Evolutionary conservation across 2,329 filamentous ascomycete species (phyloP).

Genomic region (Xylariaceae sp.): DNA sequence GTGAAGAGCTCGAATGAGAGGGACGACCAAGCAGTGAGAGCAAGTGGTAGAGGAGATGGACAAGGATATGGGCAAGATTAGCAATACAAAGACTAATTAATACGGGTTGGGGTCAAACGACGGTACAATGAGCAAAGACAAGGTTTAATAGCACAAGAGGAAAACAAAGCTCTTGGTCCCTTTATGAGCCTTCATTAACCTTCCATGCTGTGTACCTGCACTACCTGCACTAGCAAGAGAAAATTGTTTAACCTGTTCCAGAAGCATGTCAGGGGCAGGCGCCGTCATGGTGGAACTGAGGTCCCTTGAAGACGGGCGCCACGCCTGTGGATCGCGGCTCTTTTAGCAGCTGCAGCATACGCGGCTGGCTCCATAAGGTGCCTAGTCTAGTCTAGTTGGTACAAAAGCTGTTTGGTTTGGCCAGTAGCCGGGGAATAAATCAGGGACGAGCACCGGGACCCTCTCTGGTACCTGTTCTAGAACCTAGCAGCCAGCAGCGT

Average conservation of each 20-base stretch:
- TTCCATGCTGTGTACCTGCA: too few species aligned
- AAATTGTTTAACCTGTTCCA: background rate
- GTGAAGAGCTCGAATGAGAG: conserved; percentile 18
- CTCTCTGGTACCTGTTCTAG: conserved; percentile 13
- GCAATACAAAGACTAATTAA: conserved; percentile 6
- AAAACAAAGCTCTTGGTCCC: background rate
- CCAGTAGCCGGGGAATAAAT: conserved; percentile 8
- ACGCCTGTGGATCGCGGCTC: conserved; percentile 14
- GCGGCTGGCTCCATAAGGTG: conserved; percentile 11
- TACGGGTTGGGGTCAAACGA: too few species aligned
- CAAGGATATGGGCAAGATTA: background rate
- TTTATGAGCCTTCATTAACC: too few species aligned
- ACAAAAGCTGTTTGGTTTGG: background rate
- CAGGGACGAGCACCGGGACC: conserved; percentile 5
- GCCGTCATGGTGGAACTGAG: conserved; percentile 18
- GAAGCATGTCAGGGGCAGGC: conserved; percentile 6
- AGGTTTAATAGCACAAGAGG: too few species aligned
- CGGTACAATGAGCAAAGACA: background rate
- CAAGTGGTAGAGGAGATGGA: background rate
- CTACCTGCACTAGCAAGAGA: too few species aligned
- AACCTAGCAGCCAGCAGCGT: conserved; percentile 3
- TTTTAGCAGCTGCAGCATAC: conserved; percentile 5
- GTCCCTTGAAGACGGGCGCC: conserved; percentile 14
- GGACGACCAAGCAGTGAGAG: too few species aligned
- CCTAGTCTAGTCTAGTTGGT: conserved; percentile 9